Evolutionary conservation across 2,329 filamentous ascomycete species (phyloP), one percentile per base, ranked within the genome.

Genomic region (Neofusicoccum kwambonambiense): DNA sequence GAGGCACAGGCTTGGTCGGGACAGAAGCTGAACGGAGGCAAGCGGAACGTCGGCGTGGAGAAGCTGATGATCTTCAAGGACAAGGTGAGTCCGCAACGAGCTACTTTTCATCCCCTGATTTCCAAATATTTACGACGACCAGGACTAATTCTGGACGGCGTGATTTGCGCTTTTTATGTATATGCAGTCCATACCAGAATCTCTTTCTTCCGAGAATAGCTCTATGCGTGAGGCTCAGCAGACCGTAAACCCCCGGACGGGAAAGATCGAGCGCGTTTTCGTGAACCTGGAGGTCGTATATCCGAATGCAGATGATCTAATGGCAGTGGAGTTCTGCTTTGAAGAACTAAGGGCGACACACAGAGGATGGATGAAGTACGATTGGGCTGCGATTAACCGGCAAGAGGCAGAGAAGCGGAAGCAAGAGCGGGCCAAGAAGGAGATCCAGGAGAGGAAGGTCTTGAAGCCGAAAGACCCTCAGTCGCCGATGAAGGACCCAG

Each of bases 41-140:
- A 92, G 71, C 95, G 92, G 81, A 91, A 92, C 80, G 87, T 83
- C 49, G 87, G 84, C 37, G 85, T 84, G 62, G 84, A 89, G 62
- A 98, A 97, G 83, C 90, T 99, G 88, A 83, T 89, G 74, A 87
- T 99, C 51, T 99, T 97, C 83, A 94, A 91, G 83, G 95, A 99
- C 84, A 84, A 90, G 90, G 95, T 99, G 90, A 89, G 92, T 85
- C 71, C 68, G 65, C 71, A 68, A 69, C 49, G 45, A 39, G 44
- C 42, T 66, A 47, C 45, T 74, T 73, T 71, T 71, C 68, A 69
- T 64, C 66, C 68, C 69, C 73, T 67, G 63, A 65, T 47, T 64
- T 60, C 42, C 35, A 84, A 77, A 84, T 92, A 87, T 95, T 95
- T 92, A 95, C 93, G 84, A 88, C 86, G 84, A 86, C 63, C 87